These are phyloP conservation scores for Mycena floridula DNA, from an alignment of 768 basidiomycete genomes.

Conservation along the genomic window DNA sequence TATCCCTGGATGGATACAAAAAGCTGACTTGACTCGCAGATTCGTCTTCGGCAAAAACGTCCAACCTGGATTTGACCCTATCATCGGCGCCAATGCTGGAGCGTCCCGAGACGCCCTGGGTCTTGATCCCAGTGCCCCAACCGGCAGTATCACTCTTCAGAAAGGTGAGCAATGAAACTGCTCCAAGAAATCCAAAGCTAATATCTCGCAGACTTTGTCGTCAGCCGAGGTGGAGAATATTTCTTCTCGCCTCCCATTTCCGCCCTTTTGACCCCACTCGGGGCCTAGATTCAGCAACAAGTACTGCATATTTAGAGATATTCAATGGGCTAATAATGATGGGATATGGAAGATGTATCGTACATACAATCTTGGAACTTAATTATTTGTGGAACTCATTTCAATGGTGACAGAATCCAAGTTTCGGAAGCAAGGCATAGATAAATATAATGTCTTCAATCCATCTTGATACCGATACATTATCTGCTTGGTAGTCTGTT, in stretches of 20 bases:
- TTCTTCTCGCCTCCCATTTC: neutral
- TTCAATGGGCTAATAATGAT: no score
- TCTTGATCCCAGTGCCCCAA: neutral
- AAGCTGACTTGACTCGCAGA: neutral
- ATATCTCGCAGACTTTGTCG: neutral
- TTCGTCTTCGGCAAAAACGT: neutral
- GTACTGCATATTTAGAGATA: no score
- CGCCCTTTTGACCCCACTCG: neutral
- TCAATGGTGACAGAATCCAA: no score
- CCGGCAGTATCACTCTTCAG: neutral
- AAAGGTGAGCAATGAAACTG: neutral
- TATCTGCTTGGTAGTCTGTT: no score
- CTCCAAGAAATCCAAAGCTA: neutral
- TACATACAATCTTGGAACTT: no score
- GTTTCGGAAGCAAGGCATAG: no score
- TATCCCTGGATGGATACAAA: neutral
- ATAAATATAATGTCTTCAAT: no score
- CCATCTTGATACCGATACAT: no score
- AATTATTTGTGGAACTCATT: no score
- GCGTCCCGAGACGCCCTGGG: neutral
- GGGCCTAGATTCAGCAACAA: no score
- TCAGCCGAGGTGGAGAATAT: neutral
- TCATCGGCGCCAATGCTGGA: neutral
- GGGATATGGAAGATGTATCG: no score
- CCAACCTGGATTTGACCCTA: neutral